Conservation (phyloP, 352 stramenopile genomes). For the Globisporangium lucens region DNA sequence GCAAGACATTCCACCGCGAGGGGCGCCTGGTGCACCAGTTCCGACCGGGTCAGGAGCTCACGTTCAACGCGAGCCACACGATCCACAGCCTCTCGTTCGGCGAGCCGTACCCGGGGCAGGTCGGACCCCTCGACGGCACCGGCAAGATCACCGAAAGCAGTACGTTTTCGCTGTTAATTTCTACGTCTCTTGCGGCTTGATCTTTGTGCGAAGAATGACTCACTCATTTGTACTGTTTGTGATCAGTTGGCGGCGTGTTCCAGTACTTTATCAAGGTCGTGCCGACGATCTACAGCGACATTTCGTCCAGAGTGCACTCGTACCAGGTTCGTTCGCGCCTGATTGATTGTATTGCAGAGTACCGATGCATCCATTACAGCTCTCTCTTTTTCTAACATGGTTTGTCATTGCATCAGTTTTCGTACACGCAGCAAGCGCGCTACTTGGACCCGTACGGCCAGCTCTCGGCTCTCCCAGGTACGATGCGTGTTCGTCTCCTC, state of each 20-base stretch:
- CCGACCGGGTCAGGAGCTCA: conserved; percentile 66
- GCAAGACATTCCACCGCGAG: conserved; percentile 77
- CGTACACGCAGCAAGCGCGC: conserved; percentile 76
- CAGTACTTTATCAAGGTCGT: conserved; percentile 90
- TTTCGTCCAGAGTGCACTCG: conserved; percentile 56
- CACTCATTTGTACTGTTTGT: neutral
- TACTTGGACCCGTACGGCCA: conserved; percentile 68
- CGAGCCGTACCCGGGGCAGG: conserved; percentile 35
- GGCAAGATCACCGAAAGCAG: conserved; percentile 42
- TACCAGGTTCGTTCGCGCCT: conserved; percentile 45
- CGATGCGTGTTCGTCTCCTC: neutral
- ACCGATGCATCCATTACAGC: neutral
- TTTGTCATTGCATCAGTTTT: conserved; percentile 40
- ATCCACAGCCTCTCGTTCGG: conserved; percentile 81
- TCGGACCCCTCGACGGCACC: conserved; percentile 52
- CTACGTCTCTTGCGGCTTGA: too few species aligned
- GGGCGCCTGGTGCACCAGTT: conserved; percentile 83
- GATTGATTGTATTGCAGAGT: neutral
- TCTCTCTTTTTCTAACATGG: neutral
- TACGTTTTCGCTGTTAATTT: conserved; percentile 17
- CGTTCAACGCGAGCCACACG: conserved; percentile 79
- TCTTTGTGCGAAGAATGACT: neutral
- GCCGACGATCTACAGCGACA: conserved; percentile 82
- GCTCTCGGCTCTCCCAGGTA: conserved; percentile 69
- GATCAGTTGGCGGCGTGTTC: conserved; percentile 68